A percentile compares a stretch with the other conserved stretches of the same genome.
phyloP scores from a whole-genome alignment of 176 grass and related monocot species.

The Aechmea fasciata region DNA sequence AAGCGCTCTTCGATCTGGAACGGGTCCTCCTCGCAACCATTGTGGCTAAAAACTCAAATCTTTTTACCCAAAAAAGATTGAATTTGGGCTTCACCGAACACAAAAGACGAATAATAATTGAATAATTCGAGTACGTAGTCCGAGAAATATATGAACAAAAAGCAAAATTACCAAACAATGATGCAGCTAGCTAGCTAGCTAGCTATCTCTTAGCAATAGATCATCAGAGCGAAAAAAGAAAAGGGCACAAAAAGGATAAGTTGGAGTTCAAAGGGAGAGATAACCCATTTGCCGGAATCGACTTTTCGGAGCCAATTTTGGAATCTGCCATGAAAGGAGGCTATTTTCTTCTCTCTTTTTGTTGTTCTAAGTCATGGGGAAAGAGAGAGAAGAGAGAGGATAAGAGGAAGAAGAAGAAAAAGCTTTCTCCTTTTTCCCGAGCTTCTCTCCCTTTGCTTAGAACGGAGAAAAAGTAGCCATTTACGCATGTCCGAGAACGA shows the following conservation, averaged over 20 bases:
- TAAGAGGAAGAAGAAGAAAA: background rate
- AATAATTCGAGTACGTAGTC: no score
- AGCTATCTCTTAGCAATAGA: background rate
- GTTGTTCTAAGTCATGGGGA: background rate
- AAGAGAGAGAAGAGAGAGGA: background rate
- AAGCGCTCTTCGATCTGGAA: background rate
- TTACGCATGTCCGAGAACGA: background rate
- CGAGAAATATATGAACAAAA: no score
- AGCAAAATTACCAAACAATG: no score
- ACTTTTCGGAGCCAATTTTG: background rate
- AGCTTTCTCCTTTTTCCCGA: background rate
- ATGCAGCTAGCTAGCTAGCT: no score
- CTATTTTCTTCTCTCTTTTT: no score
- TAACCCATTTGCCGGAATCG: background rate
- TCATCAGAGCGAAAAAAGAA: background rate
- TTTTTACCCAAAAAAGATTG: no score
- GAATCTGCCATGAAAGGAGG: background rate
- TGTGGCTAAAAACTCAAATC: no score
- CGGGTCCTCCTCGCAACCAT: background rate
- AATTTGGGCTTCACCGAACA: no score
- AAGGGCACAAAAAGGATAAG: no score
- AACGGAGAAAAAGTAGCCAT: background rate
- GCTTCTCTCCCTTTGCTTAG: background rate
- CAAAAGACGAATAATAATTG: no score
- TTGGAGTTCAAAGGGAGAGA: background rate